Evolutionary conservation across 2,329 filamentous ascomycete genomes (phyloP).

Genomic region (Dothiorella sarmentorum): DNA sequence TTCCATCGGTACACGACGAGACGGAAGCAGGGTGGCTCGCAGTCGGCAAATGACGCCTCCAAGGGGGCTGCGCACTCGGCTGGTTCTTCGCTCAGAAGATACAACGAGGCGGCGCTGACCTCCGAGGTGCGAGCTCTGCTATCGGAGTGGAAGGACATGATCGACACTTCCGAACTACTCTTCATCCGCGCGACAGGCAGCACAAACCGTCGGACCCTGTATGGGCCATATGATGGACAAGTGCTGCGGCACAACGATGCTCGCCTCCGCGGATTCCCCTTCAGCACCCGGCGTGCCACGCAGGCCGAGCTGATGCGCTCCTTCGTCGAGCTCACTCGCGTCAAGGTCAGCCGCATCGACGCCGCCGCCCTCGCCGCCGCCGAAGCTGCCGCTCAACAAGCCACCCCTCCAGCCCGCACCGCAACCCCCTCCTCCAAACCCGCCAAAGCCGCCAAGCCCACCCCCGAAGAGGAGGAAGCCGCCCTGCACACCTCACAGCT

Average conservation of each 20-base stretch:
- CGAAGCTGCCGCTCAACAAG: constrained; percentile 38
- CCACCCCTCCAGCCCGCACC: constrained; percentile 28
- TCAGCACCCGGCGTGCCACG: constrained; percentile 86
- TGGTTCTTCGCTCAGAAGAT: constrained; percentile 81
- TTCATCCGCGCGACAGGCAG: constrained; percentile 87
- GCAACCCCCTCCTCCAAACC: constrained; percentile 44
- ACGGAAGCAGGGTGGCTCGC: constrained; percentile 91
- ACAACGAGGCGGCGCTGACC: constrained; percentile 87
- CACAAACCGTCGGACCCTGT: constrained; percentile 82
- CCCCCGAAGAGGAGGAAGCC: constrained; percentile 81
- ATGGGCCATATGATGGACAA: constrained; percentile 87
- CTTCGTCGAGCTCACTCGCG: constrained; percentile 87
- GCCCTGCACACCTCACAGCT: constrained; percentile 84
- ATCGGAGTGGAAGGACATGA: constrained; percentile 77
- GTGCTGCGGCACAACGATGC: constrained; percentile 75
- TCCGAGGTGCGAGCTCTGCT: constrained; percentile 84
- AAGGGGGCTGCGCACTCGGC: constrained; percentile 93
- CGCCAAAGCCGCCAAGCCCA: constrained; percentile 54
- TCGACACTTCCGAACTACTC: constrained; percentile 78
- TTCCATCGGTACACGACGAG: constrained; percentile 97
- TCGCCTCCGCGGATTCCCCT: constrained; percentile 82
- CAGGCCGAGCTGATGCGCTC: constrained; percentile 92
- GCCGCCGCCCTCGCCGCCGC: constrained; percentile 57
- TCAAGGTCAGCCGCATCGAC: constrained; percentile 78
- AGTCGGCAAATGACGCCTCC: constrained; percentile 90